Conservation (phyloP, 257 asterid species). For the Scutellaria minor region DNA sequence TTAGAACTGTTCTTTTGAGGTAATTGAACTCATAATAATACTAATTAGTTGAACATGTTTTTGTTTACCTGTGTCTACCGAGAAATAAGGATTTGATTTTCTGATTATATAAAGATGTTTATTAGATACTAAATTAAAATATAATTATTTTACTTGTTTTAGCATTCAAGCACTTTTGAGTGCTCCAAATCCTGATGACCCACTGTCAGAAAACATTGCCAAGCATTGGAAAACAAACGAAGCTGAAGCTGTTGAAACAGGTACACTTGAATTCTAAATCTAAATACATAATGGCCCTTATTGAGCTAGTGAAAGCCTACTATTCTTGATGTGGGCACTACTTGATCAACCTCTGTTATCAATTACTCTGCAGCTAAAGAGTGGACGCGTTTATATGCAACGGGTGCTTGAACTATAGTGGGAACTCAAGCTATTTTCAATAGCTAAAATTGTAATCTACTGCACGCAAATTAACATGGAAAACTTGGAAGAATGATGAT, state of each 20-base stretch:
- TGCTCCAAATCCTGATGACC: constrained; percentile 79
- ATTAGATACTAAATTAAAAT: background rate
- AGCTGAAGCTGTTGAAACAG: constrained; percentile 74
- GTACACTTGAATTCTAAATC: constrained; percentile 26
- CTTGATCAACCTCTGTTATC: too few species aligned
- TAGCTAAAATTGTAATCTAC: constrained; percentile 43
- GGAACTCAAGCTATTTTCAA: constrained; percentile 21
- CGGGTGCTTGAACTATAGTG: constrained; percentile 60
- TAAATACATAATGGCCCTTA: too few species aligned
- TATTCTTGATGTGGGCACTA: too few species aligned
- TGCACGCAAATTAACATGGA: constrained; percentile 38
- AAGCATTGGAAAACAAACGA: constrained; percentile 74
- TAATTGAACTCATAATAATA: constrained; percentile 8
- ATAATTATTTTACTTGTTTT: background rate
- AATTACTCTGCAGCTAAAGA: constrained; percentile 56
- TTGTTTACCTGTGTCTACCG: background rate
- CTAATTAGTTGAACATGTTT: too few species aligned
- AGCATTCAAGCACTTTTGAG: constrained; percentile 75
- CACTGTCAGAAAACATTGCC: constrained; percentile 70
- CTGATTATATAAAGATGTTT: too few species aligned
- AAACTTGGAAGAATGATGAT: constrained; percentile 37
- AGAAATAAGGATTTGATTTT: too few species aligned
- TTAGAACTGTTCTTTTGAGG: constrained; percentile 77
- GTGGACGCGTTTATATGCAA: constrained; percentile 90
- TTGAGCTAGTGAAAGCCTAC: too few species aligned